Conservation (phyloP, 257 asterid genomes). For the Jasminum sambac region DNA sequence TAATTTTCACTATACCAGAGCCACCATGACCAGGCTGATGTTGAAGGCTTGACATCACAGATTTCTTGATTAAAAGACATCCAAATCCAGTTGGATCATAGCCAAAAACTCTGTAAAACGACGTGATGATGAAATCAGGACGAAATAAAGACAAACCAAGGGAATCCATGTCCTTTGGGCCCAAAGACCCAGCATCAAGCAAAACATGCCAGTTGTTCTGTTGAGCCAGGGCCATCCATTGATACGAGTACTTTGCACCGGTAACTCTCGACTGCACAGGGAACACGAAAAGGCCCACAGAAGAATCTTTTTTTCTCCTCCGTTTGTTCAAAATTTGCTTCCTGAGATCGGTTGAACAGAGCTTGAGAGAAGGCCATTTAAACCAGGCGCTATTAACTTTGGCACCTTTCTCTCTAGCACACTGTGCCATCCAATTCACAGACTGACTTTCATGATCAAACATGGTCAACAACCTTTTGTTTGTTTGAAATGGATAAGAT, state of each 20-base stretch:
- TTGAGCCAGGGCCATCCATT: conserved; percentile 99
- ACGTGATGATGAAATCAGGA: conserved; percentile 96
- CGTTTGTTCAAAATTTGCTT: conserved; percentile 84
- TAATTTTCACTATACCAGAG: conserved; percentile 89
- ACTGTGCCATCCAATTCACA: conserved; percentile 95
- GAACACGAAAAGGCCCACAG: conserved; percentile 90
- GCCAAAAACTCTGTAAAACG: conserved; percentile 94
- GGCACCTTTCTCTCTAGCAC: conserved; percentile 95
- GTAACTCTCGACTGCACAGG: conserved; percentile 97
- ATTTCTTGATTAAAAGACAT: conserved; percentile 90
- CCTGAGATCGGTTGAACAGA: conserved; percentile 90
- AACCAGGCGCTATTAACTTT: conserved; percentile 96
- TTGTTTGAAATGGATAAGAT: conserved; percentile 93
- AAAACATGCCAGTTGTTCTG: conserved; percentile 99
- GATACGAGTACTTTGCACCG: conserved; percentile 95
- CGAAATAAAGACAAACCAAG: conserved; percentile 93
- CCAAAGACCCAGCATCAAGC: conserved; percentile 98
- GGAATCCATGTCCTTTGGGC: conserved; percentile 99
- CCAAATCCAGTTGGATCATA: conserved; percentile 99
- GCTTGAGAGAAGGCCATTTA: conserved; percentile 95
- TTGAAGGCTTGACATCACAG: conserved; percentile 92
- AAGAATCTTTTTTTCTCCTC: conserved; percentile 86
- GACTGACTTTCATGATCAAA: conserved; percentile 98
- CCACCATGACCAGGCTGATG: conserved; percentile 95
- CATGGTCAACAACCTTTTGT: conserved; percentile 92